Conservation (phyloP, 23 red algal species). For the Gracilariopsis chorda region DNA sequence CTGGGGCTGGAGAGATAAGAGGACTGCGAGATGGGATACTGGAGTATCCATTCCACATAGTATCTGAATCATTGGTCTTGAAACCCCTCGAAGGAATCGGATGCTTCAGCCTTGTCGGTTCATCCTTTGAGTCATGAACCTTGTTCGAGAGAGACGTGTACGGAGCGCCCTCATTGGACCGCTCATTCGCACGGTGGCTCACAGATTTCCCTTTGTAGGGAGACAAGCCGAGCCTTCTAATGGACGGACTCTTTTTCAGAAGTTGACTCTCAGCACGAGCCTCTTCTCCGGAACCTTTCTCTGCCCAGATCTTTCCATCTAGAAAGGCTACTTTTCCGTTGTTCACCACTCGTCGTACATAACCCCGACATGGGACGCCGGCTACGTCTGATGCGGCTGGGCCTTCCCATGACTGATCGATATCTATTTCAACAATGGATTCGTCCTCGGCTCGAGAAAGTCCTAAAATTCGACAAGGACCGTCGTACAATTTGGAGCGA, state of each 20-base stretch:
- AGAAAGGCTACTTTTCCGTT: slow-evolving; percentile 73
- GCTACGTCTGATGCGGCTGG: slow-evolving; percentile 37
- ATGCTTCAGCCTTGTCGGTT: not conserved
- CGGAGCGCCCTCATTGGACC: not conserved
- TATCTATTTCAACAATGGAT: slow-evolving; percentile 71
- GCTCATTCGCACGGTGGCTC: not conserved
- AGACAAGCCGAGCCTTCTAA: not conserved
- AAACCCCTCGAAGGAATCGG: not conserved
- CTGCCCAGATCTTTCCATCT: slow-evolving; percentile 84
- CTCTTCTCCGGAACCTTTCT: slow-evolving; percentile 58
- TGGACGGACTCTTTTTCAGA: slow-evolving; percentile 1
- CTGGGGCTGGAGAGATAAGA: slow-evolving; percentile 31
- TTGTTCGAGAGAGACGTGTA: not conserved
- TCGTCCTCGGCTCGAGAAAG: not conserved
- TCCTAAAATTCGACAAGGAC: slow-evolving; percentile 75
- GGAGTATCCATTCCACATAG: not conserved
- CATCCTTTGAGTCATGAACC: not conserved
- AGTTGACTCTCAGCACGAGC: not conserved
- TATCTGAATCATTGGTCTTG: not conserved
- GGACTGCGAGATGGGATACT: slow-evolving; percentile 11
- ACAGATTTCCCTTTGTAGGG: not conserved
- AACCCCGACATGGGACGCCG: slow-evolving; percentile 70
- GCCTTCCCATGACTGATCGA: slow-evolving; percentile 70
- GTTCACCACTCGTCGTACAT: slow-evolving; percentile 78
- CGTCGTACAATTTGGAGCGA: slow-evolving; percentile 54